A percentile compares a stretch with the other conserved stretches of the same genome.
phyloP scores from a whole-genome alignment of 306 rosid species.

The Cyclanthera cordifolia region DNA sequence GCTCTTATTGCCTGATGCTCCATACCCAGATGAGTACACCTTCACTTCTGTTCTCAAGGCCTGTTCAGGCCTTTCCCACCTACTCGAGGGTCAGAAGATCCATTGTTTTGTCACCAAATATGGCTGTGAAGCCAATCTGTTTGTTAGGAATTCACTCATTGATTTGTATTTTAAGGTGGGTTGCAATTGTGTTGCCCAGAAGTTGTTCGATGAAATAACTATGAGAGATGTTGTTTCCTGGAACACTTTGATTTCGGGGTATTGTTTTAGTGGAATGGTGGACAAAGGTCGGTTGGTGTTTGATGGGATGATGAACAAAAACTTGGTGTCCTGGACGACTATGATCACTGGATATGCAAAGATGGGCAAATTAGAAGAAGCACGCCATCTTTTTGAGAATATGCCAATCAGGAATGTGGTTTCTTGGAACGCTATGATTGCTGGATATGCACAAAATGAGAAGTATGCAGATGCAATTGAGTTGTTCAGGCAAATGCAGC shows the following conservation, averaged over 20 bases:
- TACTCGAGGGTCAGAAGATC: conserved; percentile 24
- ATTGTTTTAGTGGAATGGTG: conserved; percentile 20
- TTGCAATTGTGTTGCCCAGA: conserved; percentile 15
- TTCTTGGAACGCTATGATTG: conserved; percentile 28
- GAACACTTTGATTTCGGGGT: conserved; percentile 34
- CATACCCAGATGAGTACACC: conserved; percentile 30
- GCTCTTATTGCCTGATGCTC: conserved; percentile 15
- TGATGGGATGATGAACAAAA: conserved; percentile 23
- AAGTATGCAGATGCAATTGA: conserved; percentile 25
- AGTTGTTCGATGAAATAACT: conserved; percentile 25
- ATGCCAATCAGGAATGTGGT: conserved; percentile 31
- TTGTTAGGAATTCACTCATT: conserved; percentile 25
- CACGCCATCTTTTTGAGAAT: conserved; percentile 16
- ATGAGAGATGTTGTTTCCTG: conserved; percentile 29
- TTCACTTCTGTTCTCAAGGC: conserved; percentile 40
- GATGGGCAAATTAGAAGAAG: conserved; percentile 19
- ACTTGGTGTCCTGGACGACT: conserved; percentile 28
- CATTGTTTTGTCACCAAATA: conserved; percentile 27
- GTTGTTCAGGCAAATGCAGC: conserved; percentile 27
- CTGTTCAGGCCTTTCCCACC: conserved; percentile 29
- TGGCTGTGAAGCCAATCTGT: conserved; percentile 30
- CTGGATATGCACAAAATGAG: conserved; percentile 27
- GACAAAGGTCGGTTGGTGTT: conserved; percentile 21
- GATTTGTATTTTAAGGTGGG: conserved; percentile 29
- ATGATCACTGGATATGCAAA: conserved; percentile 29